These are phyloP conservation scores for Besnoitia besnoiti DNA, from an alignment of 169 alveolate genomes.

Conservation along the genomic window DNA sequence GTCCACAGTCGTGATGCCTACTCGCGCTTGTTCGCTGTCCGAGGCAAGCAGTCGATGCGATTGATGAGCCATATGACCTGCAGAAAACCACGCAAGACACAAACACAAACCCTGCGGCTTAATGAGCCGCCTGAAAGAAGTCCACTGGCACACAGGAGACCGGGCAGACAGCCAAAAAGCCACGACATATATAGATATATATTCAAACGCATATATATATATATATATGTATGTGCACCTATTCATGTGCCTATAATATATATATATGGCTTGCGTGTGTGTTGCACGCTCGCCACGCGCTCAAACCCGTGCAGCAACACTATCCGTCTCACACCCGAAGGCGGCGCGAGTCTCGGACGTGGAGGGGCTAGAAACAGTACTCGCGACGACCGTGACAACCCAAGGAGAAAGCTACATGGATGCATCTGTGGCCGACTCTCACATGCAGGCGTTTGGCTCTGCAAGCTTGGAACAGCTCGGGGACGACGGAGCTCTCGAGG, in stretches of 20 bases:
- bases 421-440: neutral
- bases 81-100: neutral
- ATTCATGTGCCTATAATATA: too few relatives aligned
- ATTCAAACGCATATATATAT: neutral
- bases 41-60: slow-evolving; percentile 84
- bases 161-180: neutral
- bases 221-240: neutral
- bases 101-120: too few relatives aligned
- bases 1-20: too few relatives aligned
- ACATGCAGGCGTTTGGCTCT: slow-evolving; percentile 77
- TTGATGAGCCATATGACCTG: slow-evolving; percentile 84
- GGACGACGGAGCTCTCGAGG: slow-evolving; percentile 84
- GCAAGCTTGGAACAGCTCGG: slow-evolving; percentile 85
- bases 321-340: too few relatives aligned
- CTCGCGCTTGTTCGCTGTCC: neutral
- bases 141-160: too few relatives aligned
- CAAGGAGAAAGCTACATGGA: neutral
- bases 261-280: too few relatives aligned
- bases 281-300: too few relatives aligned
- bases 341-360: too few relatives aligned
- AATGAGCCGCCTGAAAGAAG: too few relatives aligned
- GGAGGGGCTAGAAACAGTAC: too few relatives aligned
- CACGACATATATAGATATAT: neutral
- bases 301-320: neutral
- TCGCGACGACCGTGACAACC: neutral